phyloP scores from a whole-genome alignment of 192 early-diverging fungal species.

The Entomortierella parvispora region DNA sequence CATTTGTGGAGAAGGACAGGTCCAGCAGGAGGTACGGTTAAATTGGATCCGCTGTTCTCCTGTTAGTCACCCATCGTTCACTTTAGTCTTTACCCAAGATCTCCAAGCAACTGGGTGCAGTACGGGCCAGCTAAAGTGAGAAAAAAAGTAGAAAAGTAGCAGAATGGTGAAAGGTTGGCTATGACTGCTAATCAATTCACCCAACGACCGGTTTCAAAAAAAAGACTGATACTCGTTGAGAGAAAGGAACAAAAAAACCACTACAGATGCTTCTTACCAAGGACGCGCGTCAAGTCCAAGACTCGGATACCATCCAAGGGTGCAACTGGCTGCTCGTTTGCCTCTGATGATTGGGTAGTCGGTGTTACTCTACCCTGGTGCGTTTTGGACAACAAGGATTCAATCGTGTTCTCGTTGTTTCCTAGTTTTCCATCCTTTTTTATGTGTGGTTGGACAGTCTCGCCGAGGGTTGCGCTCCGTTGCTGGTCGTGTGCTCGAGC shows the following conservation, averaged over 20 bases:
- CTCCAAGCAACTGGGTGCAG: constrained; percentile 79
- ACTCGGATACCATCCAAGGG: constrained; percentile 73
- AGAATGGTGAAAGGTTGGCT: not conserved
- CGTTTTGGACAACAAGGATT: constrained; percentile 12
- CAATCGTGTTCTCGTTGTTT: not conserved
- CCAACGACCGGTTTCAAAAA: not conserved
- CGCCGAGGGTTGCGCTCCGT: no score
- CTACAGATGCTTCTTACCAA: constrained; percentile 47
- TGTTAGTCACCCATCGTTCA: not conserved
- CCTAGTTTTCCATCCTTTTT: not conserved
- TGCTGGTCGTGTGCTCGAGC: no score
- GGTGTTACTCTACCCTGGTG: not conserved
- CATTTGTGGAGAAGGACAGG: not conserved
- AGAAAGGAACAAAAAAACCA: not conserved
- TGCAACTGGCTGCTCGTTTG: constrained; percentile 8
- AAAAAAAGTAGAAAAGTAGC: not conserved
- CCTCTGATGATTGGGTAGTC: not conserved
- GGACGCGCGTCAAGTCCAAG: constrained; percentile 75
- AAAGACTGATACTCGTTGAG: not conserved
- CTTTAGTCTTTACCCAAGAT: constrained; percentile 62
- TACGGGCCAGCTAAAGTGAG: constrained; percentile 72
- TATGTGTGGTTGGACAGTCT: not conserved
- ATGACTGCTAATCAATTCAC: not conserved
- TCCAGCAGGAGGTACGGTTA: no score
- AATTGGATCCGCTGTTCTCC: not conserved